phyloP scores from a whole-genome alignment of 2,329 filamentous ascomycete species.

The Alternaria dauci region DNA sequence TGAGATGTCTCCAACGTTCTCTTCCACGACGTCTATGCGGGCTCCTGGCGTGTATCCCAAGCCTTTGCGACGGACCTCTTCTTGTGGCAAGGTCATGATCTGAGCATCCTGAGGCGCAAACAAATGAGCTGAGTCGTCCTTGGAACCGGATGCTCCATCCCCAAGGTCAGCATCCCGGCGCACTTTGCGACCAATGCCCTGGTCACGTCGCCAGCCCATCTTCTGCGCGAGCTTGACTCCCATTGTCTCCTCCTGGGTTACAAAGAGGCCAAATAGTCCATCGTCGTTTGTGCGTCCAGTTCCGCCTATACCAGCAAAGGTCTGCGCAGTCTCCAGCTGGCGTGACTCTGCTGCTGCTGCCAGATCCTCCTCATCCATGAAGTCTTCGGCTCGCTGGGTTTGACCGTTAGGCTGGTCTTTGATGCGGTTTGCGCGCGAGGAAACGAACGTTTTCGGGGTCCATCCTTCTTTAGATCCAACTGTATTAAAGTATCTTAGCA shows the following conservation, averaged over 20 bases:
- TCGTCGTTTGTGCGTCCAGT: constrained; percentile 63
- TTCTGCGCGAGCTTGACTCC: constrained; percentile 83
- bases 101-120: constrained; percentile 85
- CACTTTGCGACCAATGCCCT: constrained; percentile 90
- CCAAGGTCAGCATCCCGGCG: constrained; percentile 76
- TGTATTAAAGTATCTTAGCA: constrained; percentile 88
- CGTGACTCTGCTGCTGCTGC: constrained; percentile 83
- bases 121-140: constrained; percentile 63
- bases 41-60: constrained; percentile 71
- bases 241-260: constrained; percentile 79
- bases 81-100: constrained; percentile 72
- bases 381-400: constrained; percentile 80
- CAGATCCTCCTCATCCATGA: constrained; percentile 97
- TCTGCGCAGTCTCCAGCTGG: constrained; percentile 74
- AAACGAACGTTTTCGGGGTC: constrained; percentile 91
- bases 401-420: constrained; percentile 67
- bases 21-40: constrained; percentile 55
- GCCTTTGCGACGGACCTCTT: constrained; percentile 72
- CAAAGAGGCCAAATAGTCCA: constrained; percentile 75
- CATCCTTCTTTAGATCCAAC: constrained; percentile 99
- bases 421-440: constrained; percentile 80
- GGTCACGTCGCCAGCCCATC: constrained; percentile 96
- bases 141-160: constrained; percentile 52
- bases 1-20: constrained; percentile 26
- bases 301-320: constrained; percentile 79